Evolutionary conservation across 805 yeast species (phyloP).

Genomic region (Scheffersomyces stipitis): DNA sequence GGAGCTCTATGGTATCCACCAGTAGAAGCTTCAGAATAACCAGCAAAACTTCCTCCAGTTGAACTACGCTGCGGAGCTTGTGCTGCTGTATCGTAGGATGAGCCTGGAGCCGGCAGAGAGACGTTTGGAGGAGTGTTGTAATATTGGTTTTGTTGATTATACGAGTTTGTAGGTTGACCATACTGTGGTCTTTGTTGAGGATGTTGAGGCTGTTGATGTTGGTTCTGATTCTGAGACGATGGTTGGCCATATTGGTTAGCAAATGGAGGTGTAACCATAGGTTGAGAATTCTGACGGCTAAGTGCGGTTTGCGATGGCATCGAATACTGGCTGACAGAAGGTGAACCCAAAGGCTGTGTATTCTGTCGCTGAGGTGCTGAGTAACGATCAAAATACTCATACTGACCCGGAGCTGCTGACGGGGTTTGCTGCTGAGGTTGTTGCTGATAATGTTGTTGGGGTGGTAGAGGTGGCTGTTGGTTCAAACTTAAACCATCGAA

Average conservation of each 20-base stretch:
- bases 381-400: background rate
- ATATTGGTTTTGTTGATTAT: too few species aligned
- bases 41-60: background rate
- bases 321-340: too few species aligned
- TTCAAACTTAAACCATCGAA: slow-evolving; percentile 10
- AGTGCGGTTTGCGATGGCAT: too few species aligned
- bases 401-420: background rate
- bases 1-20: background rate
- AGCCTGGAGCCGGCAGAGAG: background rate
- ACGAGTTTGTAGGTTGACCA: background rate
- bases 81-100: background rate
- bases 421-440: slow-evolving; percentile 1
- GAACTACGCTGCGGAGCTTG: too few species aligned
- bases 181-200: background rate
- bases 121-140: too few species aligned
- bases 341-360: too few species aligned
- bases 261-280: too few species aligned
- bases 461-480: slow-evolving; percentile 15
- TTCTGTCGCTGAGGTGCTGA: too few species aligned
- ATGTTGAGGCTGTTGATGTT: background rate
- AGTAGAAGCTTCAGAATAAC: background rate
- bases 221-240: background rate
- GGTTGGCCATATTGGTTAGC: too few species aligned
- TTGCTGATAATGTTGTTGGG: slow-evolving; percentile 9
- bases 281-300: too few species aligned